Base-by-base conservation (phyloP, 2,329 filamentous ascomycete species). In the Xylariaceae sp. region DNA sequence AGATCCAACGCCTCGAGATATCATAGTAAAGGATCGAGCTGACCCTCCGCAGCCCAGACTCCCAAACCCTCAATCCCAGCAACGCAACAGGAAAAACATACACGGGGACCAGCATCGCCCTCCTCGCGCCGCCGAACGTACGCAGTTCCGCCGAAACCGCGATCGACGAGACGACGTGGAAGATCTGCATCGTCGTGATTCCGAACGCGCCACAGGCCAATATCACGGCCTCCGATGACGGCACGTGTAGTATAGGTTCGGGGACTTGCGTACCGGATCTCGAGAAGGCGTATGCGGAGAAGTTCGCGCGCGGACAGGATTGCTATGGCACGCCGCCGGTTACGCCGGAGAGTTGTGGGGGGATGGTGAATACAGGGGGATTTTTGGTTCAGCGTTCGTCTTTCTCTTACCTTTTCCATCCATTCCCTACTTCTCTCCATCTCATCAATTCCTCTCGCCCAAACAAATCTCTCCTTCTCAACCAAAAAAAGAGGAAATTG, bases 81-180 rank as follows among this genome's bases (percentile, higher is more conserved):
- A 67, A 66, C 41, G 55, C 60, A 8, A 64, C 62, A 1, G 63
- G 64, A 2, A 57, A 63, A 47, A 50, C 65, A n/a, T 69, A 67
- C 59, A 69, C 65, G 0, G 68, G 68, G 9, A 69, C 68, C 1
- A 71, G 68, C 52, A 68, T 71, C 30, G 68, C 64, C 53, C 61
- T 71, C 18, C 60, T 59, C 41, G 66, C 60, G 4, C 68, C 67
- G 8, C 57, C 58, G 1, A 57, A 18, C 8, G 51, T 67, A 4
- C 63, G 58, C 7, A 41, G 39, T 1, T 47, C 61, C 3, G 57
- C 65, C n/a, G 52, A 65, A 15, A 61, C 37, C 10, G 61, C 65
- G 0, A 17, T 64, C 34, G 63, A 67, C 35, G 66, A 67, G 34
- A 69, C 68, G 1, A 69, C 68, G 37, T 71, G 68, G 68, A 69